Evolutionary conservation across 2,329 filamentous ascomycete genomes (phyloP).

Genomic region (Sarocladium brachiariae): DNA sequence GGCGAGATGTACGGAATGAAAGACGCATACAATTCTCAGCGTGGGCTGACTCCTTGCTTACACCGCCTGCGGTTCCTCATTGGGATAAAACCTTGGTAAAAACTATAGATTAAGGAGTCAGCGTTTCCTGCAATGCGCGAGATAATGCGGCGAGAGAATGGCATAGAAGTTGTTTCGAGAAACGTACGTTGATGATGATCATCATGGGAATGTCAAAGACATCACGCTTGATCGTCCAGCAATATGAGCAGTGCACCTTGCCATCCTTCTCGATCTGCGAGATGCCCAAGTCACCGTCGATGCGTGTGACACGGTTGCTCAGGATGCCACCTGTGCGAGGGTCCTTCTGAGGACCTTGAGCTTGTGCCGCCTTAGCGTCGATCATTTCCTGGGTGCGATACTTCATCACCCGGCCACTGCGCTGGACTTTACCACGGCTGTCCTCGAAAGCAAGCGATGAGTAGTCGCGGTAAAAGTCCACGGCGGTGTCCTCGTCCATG

Average conservation of each 20-base stretch:
- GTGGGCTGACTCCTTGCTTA: slow-evolving; percentile 36
- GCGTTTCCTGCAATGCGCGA: neutral
- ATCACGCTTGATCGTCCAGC: slow-evolving; percentile 94
- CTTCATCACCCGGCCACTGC: slow-evolving; percentile 79
- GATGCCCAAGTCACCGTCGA: slow-evolving; percentile 71
- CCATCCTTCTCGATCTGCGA: slow-evolving; percentile 78
- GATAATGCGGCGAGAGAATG: too few species aligned
- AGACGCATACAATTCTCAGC: slow-evolving; percentile 32
- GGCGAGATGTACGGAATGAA: neutral
- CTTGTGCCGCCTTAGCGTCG: slow-evolving; percentile 29
- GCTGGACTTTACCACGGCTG: slow-evolving; percentile 75
- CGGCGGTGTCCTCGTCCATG: slow-evolving; percentile 85
- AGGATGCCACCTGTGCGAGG: slow-evolving; percentile 35
- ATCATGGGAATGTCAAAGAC: slow-evolving; percentile 98
- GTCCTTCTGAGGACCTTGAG: slow-evolving; percentile 34
- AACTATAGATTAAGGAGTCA: slow-evolving; percentile 34
- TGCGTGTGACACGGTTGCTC: slow-evolving; percentile 53
- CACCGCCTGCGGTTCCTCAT: slow-evolving; percentile 40
- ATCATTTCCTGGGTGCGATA: slow-evolving; percentile 69
- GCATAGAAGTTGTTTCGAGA: neutral
- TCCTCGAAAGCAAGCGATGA: slow-evolving; percentile 88
- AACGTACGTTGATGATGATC: slow-evolving; percentile 93
- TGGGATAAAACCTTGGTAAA: slow-evolving; percentile 52
- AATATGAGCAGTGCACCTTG: slow-evolving; percentile 90
- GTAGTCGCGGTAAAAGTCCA: slow-evolving; percentile 95